Evolutionary conservation across 305 asterid genomes (phyloP).

Genomic region (Euphrasia arctica): DNA sequence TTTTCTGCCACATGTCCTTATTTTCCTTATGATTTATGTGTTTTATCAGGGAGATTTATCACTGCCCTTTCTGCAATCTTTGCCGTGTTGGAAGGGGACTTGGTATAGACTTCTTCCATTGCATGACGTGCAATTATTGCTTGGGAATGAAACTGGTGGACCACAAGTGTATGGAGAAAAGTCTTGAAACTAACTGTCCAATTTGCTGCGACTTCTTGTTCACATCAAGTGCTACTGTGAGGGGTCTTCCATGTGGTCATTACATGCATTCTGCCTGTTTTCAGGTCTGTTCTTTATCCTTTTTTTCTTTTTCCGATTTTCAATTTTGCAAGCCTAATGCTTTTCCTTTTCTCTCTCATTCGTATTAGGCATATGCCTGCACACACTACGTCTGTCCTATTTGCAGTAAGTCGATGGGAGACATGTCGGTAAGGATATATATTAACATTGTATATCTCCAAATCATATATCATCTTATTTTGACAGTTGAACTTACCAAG

Average conservation of each 20-base stretch:
- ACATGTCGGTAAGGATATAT: constrained; percentile 83
- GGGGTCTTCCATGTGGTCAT: constrained; percentile 98
- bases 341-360: constrained; percentile 16
- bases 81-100: constrained; percentile 96
- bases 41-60: constrained; percentile 76
- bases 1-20: constrained; percentile 14
- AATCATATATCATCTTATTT: not conserved
- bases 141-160: constrained; percentile 68
- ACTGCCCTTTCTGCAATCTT: constrained; percentile 96
- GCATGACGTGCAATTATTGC: constrained; percentile 99
- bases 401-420: constrained; percentile 99
- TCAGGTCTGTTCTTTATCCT: constrained; percentile 52
- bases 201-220: constrained; percentile 92
- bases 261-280: constrained; percentile 99
- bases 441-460: not conserved
- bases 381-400: constrained; percentile 94
- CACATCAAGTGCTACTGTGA: constrained; percentile 88
- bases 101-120: constrained; percentile 88
- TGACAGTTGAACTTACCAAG: constrained; percentile 7
- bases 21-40: constrained; percentile 10
- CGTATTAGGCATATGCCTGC: constrained; percentile 85
- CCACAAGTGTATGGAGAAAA: constrained; percentile 96
- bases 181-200: constrained; percentile 97
- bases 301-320: not conserved
- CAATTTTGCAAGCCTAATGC: not conserved